Percentiles rank a stretch among this genome's conserved stretches.
phyloP scores from a whole-genome alignment of 352 stramenopile species.

The Achlya hypogyna region DNA sequence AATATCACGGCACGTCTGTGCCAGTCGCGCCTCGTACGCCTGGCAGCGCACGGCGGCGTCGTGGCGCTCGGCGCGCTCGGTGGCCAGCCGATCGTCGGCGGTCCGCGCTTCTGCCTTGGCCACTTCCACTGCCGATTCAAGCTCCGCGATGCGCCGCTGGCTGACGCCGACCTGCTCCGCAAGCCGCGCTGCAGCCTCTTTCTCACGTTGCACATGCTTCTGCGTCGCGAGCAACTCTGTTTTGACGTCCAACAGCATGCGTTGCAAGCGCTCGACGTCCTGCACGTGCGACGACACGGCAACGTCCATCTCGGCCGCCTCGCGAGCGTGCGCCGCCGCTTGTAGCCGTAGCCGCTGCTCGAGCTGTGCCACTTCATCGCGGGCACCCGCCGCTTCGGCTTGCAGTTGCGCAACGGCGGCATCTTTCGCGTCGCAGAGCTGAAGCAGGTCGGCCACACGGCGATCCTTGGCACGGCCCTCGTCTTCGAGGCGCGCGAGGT shows the following conservation, averaged over 20 bases:
- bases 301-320: neutral
- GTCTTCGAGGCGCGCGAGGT: too few relatives aligned
- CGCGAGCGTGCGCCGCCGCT: neutral
- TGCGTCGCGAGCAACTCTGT: neutral
- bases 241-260: neutral
- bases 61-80: slow-evolving; percentile 30
- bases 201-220: neutral
- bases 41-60: slow-evolving; percentile 57
- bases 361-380: neutral
- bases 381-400: neutral
- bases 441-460: too few relatives aligned
- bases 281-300: neutral
- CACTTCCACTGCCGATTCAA: neutral
- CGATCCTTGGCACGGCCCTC: too few relatives aligned
- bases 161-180: neutral
- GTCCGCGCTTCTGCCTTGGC: neutral
- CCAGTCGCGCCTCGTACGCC: slow-evolving; percentile 64
- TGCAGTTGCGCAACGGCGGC: neutral
- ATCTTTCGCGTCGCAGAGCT: neutral
- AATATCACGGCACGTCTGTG: slow-evolving; percentile 58
- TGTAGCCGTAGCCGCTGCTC: neutral
- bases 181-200: neutral
- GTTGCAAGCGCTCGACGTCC: neutral
- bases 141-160: neutral
- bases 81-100: neutral